Evolutionary conservation across 2,329 filamentous ascomycete species (phyloP).

Genomic region (Pestalotiopsis sp.): DNA sequence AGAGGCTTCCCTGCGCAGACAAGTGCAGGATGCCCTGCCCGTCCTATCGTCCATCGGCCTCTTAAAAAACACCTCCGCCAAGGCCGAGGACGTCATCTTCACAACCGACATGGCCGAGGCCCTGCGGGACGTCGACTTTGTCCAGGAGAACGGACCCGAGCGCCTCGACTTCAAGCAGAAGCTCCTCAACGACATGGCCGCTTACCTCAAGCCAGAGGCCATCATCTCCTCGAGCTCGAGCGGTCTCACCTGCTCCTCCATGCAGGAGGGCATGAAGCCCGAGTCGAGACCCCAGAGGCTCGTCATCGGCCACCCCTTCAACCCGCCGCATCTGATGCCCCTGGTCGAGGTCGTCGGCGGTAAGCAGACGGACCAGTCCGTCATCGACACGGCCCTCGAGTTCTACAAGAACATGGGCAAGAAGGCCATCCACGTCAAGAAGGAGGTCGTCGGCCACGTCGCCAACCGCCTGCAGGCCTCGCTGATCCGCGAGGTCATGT

Average conservation of each 20-base stretch:
- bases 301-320: constrained; percentile 50
- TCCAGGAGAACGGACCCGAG: constrained; percentile 40
- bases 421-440: constrained; percentile 40
- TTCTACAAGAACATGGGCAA: constrained; percentile 45
- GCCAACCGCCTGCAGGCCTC: constrained; percentile 48
- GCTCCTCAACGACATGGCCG: constrained; percentile 38
- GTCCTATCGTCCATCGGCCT: constrained; percentile 17
- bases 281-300: constrained; percentile 32
- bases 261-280: constrained; percentile 28
- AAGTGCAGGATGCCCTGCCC: constrained; percentile 14
- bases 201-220: constrained; percentile 29
- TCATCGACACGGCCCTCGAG: constrained; percentile 30
- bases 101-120: constrained; percentile 17
- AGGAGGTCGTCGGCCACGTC: constrained; percentile 45
- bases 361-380: constrained; percentile 26
- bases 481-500: constrained; percentile 38
- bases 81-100: constrained; percentile 17
- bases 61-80: constrained; percentile 17
- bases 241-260: constrained; percentile 36
- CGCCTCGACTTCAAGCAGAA: constrained; percentile 40
- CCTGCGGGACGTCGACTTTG: constrained; percentile 19
- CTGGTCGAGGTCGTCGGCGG: constrained; percentile 49
- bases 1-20: constrained; percentile 12
- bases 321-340: constrained; percentile 50
- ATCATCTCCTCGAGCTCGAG: constrained; percentile 44